Evolutionary conservation across 2,329 filamentous ascomycete genomes (phyloP), one percentile per base, ranked within the genome.

Genomic region (Penicillium sp.): DNA sequence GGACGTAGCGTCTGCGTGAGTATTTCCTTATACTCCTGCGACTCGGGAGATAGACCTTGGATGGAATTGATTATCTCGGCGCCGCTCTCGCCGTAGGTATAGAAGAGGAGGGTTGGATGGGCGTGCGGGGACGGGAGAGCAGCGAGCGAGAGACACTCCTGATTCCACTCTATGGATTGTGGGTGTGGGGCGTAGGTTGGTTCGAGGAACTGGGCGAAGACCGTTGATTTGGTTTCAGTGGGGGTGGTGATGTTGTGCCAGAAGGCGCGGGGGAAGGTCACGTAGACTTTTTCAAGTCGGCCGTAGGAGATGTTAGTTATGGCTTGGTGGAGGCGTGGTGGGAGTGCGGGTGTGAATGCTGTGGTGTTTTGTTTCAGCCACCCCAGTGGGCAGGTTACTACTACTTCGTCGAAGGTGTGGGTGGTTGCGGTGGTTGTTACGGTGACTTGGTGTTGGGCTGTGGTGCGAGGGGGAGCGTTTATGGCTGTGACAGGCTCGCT

Each of bases 101-200:
- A 96, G 81, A 96, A 96, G 24, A 96, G 83, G 4, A 96, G 81
- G 0, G 91, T 95, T 7, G 92, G 89, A 56, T 96, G 91, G 0
- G 87, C 81, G 47, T 77, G 79, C 1, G 75, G 66, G 0, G 67
- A 63, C 0, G 83, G 80, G 2, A 95, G 79, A 2, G 87, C 85
- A 40, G 88, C 86, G 21, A 96, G 82, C 54, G 93, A 92, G 54
- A 95, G 80, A 49, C 86, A 83, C 74, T 93, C 88, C 71, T 91
- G 88, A 58, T 86, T 84, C 90, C 90, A 94, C 56, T 79, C 74
- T 5, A 80, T 64, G 1, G 85, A 83, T 61, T 89, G 88, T 1
- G 84, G 82, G 47, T 82, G 75, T 0, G 77, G 58, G 0, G 86
- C 82, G 69, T 96, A 95, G 2, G 68, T 73, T 2, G 91, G 91